Evolutionary conservation across 1,284 basidiomycete species (phyloP), one percentile per base, ranked within the genome.

Genomic region (Peniophora sp.): DNA sequence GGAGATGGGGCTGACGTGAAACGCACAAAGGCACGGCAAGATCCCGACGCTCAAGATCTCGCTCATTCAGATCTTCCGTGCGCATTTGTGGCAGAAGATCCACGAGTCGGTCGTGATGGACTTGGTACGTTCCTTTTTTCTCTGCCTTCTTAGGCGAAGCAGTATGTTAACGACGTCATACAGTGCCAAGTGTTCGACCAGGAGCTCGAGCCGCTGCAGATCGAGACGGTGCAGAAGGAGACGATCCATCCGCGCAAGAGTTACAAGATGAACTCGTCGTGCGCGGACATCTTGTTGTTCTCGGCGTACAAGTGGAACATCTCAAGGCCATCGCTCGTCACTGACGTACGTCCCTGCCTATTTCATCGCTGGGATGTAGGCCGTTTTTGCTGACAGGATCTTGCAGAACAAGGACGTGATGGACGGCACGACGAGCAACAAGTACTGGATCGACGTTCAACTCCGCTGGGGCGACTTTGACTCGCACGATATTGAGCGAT

Each of bases 211-310:
- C 95, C 97, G 0, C 73, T 99, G 3, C 94, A 97, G 62, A 99
- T 99, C 63, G 97, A 99, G 75, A 98, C 95, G 0, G 97, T 99
- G 1, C 97, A 99, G 69, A 99, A 99, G 73, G 96, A 99, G 71
- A 98, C 96, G 0, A 98, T 99, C 58, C 96, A 92, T 69, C 96
- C 97, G 62, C 89, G 96, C 71, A 99, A 98, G 78, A 97, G 92
- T 77, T 99, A 99, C 83, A 97, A 98, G 79, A 97, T 99, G 93
- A 99, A 98, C 70, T 97, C 95, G 11, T 92, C 89, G 36, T 92
- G 89, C 58, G 96, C 96, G 52, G 97, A 99, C 65, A 95, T 99
- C 61, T 77, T 99, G 34, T 77, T 99, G 49, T 99, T 99, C 80
- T 97, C 95, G 22, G 89, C 91, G 2, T 92, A 94, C 73, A 95